Conservation (phyloP, 2,329 filamentous ascomycete genomes). For the Stromatinia cepivora region DNA sequence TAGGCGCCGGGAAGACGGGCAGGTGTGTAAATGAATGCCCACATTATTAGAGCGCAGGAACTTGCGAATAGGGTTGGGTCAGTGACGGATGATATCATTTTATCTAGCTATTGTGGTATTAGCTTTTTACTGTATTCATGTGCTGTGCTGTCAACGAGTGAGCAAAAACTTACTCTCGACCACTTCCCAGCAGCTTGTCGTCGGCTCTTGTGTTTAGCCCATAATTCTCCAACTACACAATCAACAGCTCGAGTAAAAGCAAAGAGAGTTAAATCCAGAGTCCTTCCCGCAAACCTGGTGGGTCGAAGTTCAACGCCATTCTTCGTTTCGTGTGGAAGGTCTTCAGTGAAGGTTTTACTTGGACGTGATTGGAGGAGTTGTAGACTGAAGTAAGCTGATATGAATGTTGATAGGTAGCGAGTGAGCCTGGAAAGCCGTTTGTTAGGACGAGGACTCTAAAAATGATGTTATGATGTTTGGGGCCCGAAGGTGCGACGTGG, state of each 20-base stretch:
- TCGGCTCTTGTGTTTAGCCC: constrained; percentile 53
- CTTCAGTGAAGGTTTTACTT: constrained; percentile 46
- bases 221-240: constrained; percentile 65
- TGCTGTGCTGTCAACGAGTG: not conserved
- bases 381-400: constrained; percentile 58
- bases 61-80: constrained; percentile 71
- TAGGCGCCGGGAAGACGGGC: constrained; percentile 70
- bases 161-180: constrained; percentile 38
- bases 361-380: constrained; percentile 58
- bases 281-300: constrained; percentile 60
- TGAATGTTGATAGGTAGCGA: constrained; percentile 58
- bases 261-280: constrained; percentile 82
- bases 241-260: constrained; percentile 71
- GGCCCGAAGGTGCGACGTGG: not conserved
- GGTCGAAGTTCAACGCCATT: constrained; percentile 36
- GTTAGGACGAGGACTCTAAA: not conserved
- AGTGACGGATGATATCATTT: constrained; percentile 47
- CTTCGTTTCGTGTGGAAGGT: constrained; percentile 38
- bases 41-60: constrained; percentile 79
- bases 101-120: constrained; percentile 36
- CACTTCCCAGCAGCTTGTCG: constrained; percentile 49
- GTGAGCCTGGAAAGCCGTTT: constrained; percentile 47
- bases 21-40: constrained; percentile 81
- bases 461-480: constrained; percentile 16
- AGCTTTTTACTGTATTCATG: not conserved